These are phyloP conservation scores for Phytophthora hibernalis DNA, from an alignment of 352 stramenopile species.

Conservation along the genomic window DNA sequence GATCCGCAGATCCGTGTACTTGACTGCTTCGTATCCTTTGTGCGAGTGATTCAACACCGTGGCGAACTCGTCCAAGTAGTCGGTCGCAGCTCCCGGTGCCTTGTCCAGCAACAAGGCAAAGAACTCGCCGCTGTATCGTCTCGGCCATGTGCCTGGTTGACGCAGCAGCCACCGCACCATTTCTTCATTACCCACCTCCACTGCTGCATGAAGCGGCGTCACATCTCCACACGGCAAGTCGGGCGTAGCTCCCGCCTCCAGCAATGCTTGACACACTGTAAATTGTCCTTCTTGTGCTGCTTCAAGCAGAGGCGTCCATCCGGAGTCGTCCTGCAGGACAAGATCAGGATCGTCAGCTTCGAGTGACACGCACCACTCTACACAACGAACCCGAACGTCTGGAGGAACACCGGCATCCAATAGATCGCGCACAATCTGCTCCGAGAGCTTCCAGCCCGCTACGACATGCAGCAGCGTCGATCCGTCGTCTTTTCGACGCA, in stretches of 20 bases:
- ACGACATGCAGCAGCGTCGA: conserved; percentile 69
- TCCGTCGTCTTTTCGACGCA: conserved; percentile 40
- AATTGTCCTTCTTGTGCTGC: conserved; percentile 67
- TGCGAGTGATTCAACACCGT: conserved; percentile 46
- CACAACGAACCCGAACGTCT: conserved; percentile 32
- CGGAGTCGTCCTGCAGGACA: conserved; percentile 43
- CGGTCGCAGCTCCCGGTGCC: conserved; percentile 42
- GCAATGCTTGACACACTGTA: conserved; percentile 50
- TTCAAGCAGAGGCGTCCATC: conserved; percentile 71
- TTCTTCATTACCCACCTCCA: conserved; percentile 63
- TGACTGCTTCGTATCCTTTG: conserved; percentile 52
- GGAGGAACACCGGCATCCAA: conserved; percentile 46
- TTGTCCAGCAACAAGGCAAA: conserved; percentile 67
- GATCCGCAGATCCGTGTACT: conserved; percentile 51
- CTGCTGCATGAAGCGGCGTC: conserved; percentile 56
- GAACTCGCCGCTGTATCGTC: conserved; percentile 52
- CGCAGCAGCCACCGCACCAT: conserved; percentile 58
- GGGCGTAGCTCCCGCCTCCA: conserved; percentile 50
- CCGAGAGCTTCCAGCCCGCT: conserved; percentile 56
- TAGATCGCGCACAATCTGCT: conserved; percentile 58
- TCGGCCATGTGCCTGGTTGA: conserved; percentile 40
- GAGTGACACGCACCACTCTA: not conserved
- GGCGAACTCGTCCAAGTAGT: conserved; percentile 66
- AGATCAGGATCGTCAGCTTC: not conserved
- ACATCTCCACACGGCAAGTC: conserved; percentile 45